Evolutionary conservation across 768 basidiomycete genomes (phyloP).

Genomic region (Leucocoprinus leucothites): DNA sequence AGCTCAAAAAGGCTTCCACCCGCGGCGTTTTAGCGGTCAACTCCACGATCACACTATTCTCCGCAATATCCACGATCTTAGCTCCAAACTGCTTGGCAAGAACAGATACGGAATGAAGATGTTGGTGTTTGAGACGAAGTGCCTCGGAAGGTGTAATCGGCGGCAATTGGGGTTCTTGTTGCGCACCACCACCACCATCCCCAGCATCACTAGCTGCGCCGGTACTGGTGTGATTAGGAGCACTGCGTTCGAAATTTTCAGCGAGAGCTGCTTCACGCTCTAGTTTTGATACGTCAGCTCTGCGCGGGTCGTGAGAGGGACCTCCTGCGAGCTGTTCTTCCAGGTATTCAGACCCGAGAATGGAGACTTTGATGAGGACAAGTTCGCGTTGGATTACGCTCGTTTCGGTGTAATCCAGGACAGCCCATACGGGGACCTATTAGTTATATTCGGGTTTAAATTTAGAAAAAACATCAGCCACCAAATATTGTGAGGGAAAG

Average conservation of each 20-base stretch:
- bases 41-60: conserved; percentile 94
- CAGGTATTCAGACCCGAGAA: conserved; percentile 95
- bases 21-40: conserved; percentile 88
- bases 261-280: conserved; percentile 73
- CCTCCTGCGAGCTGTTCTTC: conserved; percentile 87
- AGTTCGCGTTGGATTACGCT: conserved; percentile 90
- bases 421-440: conserved; percentile 99
- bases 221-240: conserved; percentile 21
- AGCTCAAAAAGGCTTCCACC: conserved; percentile 88
- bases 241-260: conserved; percentile 71
- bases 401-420: conserved; percentile 95
- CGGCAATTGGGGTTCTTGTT: conserved; percentile 17
- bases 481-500: neutral
- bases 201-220: neutral
- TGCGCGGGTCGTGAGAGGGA: conserved; percentile 76
- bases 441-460: neutral
- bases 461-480: neutral
- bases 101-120: conserved; percentile 82
- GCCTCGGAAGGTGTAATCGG: conserved; percentile 80
- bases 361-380: conserved; percentile 93
- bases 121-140: conserved; percentile 84
- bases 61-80: conserved; percentile 90
- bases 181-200: neutral
- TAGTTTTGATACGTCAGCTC: conserved; percentile 44
- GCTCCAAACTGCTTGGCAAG: conserved; percentile 89